Conservation (phyloP, 768 basidiomycete species). For the Boletus pseudopeckii region DNA sequence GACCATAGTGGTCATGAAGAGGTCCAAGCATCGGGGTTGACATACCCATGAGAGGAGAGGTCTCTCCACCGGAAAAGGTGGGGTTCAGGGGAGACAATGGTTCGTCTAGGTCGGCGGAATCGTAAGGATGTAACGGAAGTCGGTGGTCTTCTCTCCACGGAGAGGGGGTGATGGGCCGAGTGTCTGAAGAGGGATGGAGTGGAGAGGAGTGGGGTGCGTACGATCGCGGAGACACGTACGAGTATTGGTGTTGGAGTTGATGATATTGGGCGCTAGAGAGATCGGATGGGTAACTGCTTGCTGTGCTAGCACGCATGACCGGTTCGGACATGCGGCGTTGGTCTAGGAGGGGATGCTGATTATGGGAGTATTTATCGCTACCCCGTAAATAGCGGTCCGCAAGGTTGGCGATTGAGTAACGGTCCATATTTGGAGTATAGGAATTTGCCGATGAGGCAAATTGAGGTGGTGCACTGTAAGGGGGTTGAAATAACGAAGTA, state of each 20-base stretch:
- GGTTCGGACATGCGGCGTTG: constrained; percentile 72
- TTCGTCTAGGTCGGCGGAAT: constrained; percentile 39
- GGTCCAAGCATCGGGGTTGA: constrained; percentile 40
- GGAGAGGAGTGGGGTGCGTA: constrained; percentile 39
- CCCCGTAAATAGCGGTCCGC: constrained; percentile 41
- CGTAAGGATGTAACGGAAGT: constrained; percentile 33
- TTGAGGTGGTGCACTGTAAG: constrained; percentile 42
- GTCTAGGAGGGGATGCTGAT: constrained; percentile 42
- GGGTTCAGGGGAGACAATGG: constrained; percentile 55
- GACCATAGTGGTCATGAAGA: constrained; percentile 49
- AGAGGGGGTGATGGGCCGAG: too few species aligned
- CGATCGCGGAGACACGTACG: constrained; percentile 33
- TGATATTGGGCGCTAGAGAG: constrained; percentile 35
- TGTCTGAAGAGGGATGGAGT: constrained; percentile 44
- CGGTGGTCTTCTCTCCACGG: constrained; percentile 32
- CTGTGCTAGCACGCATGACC: constrained; percentile 43
- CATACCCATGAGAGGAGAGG: constrained; percentile 32
- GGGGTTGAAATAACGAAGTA: constrained; percentile 37
- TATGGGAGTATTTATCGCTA: constrained; percentile 34
- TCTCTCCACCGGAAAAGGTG: constrained; percentile 46
- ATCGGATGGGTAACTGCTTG: constrained; percentile 35
- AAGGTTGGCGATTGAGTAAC: constrained; percentile 36
- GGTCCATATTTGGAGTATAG: constrained; percentile 40
- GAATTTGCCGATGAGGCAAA: constrained; percentile 42
- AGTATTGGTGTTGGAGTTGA: constrained; percentile 42